Percentiles rank a stretch among this genome's conserved stretches.
phyloP scores from a whole-genome alignment of 2,329 filamentous ascomycete genomes.

The Chaetothyriales sp. region DNA sequence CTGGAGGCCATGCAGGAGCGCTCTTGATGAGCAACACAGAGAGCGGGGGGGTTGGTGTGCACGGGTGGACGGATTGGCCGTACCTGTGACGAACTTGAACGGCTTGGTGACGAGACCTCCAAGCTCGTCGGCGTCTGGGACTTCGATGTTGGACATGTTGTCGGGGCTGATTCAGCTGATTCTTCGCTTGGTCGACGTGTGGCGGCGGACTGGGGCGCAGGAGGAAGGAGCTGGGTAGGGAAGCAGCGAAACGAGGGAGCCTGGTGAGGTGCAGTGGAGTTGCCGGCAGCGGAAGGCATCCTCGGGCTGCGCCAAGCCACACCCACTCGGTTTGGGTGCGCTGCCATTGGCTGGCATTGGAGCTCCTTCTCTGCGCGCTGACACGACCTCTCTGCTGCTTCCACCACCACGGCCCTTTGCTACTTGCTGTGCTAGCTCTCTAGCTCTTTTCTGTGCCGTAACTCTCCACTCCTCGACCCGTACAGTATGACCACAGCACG shows the following conservation, averaged over 20 bases:
- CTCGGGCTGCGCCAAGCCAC: constrained; percentile 3
- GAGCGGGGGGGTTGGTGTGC: not conserved
- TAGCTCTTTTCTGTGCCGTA: not conserved
- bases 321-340: constrained; percentile 1
- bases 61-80: constrained; percentile 8
- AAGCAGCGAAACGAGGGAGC: constrained; percentile 4
- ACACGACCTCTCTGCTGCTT: constrained; percentile 5
- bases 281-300: not conserved
- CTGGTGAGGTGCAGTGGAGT: constrained; percentile 15
- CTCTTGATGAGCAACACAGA: not conserved
- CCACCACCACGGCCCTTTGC: constrained; percentile 6
- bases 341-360: constrained; percentile 5
- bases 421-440: not conserved
- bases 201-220: constrained; percentile 16
- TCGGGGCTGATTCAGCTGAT: not conserved
- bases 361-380: constrained; percentile 1
- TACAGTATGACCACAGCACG: constrained; percentile 12
- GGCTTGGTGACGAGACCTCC: constrained; percentile 84
- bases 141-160: constrained; percentile 68
- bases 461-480: constrained; percentile 14
- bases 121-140: constrained; percentile 53
- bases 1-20: not conserved
- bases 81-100: constrained; percentile 60
- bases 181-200: constrained; percentile 20
- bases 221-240: constrained; percentile 16